Conservation (phyloP, 352 stramenopile species). For the Pythium aquatile region DNA sequence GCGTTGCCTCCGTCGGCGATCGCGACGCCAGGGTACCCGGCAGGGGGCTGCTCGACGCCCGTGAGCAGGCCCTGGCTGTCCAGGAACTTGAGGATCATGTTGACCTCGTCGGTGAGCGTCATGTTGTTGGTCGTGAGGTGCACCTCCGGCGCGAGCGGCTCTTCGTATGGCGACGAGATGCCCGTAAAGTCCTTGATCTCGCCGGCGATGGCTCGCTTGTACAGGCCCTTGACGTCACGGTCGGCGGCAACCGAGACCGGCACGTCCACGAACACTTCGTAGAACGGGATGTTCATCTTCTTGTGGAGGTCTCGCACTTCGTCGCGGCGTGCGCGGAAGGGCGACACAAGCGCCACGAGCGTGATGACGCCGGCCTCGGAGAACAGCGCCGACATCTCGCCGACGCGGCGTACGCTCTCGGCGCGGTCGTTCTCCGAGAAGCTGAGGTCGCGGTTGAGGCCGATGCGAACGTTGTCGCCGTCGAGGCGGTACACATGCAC, state of each 20-base stretch:
- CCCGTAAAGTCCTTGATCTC: conserved; percentile 99
- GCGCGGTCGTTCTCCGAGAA: conserved; percentile 95
- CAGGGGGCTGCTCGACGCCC: conserved; percentile 48
- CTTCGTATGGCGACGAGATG: conserved; percentile 98
- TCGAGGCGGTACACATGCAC: conserved; percentile 98
- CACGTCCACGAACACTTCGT: conserved; percentile 99
- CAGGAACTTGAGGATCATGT: conserved; percentile 59
- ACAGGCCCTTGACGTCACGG: conserved; percentile 97
- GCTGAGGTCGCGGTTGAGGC: conserved; percentile 95
- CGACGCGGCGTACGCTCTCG: conserved; percentile 96
- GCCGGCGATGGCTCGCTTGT: conserved; percentile 92
- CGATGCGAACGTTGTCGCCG: conserved; percentile 98
- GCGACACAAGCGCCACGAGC: conserved; percentile 96
- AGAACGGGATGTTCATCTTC: conserved; percentile 96
- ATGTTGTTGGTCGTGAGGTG: conserved; percentile 94
- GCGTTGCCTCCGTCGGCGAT: conserved; percentile 89
- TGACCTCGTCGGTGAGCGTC: conserved; percentile 88
- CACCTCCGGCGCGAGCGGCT: conserved; percentile 93
- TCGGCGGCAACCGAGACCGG: conserved; percentile 95
- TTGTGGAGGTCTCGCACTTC: conserved; percentile 90
- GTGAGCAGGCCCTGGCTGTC: conserved; percentile 62
- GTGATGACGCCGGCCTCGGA: conserved; percentile 96
- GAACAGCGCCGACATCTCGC: conserved; percentile 96
- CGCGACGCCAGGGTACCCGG: conserved; percentile 66
- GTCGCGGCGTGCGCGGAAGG: conserved; percentile 93